Evolutionary conservation across 1,284 basidiomycete species (phyloP).

Genomic region (Trametes sp.): DNA sequence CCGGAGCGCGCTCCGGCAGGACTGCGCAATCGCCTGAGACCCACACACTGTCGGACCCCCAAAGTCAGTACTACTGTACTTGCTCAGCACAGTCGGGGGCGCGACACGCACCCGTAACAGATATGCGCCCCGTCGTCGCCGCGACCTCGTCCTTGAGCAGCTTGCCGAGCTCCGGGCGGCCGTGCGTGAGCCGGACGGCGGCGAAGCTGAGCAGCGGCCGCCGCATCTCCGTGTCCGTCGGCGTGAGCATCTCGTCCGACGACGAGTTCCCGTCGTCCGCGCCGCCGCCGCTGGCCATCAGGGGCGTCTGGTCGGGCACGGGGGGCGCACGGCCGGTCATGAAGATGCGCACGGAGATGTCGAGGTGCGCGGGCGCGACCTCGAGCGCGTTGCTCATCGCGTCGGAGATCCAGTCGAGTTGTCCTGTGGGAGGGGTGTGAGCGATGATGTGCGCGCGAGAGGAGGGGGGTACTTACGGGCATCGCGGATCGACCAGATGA

Average conservation of each 20-base stretch:
- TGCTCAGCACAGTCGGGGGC: background rate
- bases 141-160: constrained; percentile 39
- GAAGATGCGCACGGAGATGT: constrained; percentile 46
- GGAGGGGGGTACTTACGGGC: constrained; percentile 40
- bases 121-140: constrained; percentile 39
- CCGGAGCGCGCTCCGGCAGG: constrained; percentile 48
- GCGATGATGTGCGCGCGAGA: background rate
- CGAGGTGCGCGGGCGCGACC: constrained; percentile 39
- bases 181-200: constrained; percentile 36
- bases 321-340: constrained; percentile 41
- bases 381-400: constrained; percentile 43
- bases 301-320: constrained; percentile 5
- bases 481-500: constrained; percentile 54
- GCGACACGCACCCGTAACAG: constrained; percentile 46
- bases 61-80: background rate
- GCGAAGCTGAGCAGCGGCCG: constrained; percentile 27
- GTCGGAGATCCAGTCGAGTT: constrained; percentile 49
- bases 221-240: constrained; percentile 6
- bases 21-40: constrained; percentile 47
- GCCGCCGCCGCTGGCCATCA: constrained; percentile 7
- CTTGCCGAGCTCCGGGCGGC: constrained; percentile 40
- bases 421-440: constrained; percentile 35
- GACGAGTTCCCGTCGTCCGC: constrained; percentile 13
- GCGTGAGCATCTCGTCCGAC: background rate
- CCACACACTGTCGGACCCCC: constrained; percentile 56